Evolutionary conservation across 768 basidiomycete genomes (phyloP).

Genomic region (Lentinula sp.): DNA sequence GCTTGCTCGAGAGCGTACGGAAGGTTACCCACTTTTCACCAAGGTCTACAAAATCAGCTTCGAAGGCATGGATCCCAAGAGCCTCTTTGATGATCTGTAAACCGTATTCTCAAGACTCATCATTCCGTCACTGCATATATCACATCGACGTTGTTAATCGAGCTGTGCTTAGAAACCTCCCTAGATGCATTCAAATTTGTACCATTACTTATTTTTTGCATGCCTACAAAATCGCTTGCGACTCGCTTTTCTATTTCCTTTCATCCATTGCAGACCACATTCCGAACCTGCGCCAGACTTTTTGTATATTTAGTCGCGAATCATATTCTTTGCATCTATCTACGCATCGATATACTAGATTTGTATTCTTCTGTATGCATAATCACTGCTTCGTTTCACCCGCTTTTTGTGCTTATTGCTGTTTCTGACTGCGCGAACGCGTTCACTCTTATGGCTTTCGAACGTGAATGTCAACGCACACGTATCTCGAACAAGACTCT

Average conservation of each 20-base stretch:
- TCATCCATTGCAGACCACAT: not conserved
- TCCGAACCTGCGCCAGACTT: not conserved
- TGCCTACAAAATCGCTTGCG: not conserved
- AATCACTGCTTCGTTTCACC: not conserved
- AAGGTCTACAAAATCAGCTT: constrained; percentile 12
- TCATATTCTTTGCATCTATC: not conserved
- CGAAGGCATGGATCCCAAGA: constrained; percentile 10
- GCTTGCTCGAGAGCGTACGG: constrained; percentile 7
- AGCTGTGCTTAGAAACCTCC: not conserved
- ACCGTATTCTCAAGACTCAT: not conserved
- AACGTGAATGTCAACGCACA: no score
- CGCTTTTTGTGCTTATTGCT: not conserved
- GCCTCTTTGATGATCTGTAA: constrained; percentile 9
- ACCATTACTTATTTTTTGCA: not conserved
- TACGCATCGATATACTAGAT: not conserved
- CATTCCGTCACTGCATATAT: not conserved
- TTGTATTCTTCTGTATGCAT: not conserved
- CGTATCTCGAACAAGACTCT: no score
- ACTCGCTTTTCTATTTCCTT: not conserved
- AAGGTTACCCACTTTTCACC: constrained; percentile 10
- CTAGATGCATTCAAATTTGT: not conserved
- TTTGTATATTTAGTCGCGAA: not conserved
- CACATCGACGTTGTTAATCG: not conserved
- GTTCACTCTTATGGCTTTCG: not conserved
- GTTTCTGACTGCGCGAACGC: not conserved